Percentiles rank a stretch among this genome's conserved stretches.
Evolutionary conservation across 108 stramenopile genomes (phyloP).

Genomic region (Skeletonema tropicum): DNA sequence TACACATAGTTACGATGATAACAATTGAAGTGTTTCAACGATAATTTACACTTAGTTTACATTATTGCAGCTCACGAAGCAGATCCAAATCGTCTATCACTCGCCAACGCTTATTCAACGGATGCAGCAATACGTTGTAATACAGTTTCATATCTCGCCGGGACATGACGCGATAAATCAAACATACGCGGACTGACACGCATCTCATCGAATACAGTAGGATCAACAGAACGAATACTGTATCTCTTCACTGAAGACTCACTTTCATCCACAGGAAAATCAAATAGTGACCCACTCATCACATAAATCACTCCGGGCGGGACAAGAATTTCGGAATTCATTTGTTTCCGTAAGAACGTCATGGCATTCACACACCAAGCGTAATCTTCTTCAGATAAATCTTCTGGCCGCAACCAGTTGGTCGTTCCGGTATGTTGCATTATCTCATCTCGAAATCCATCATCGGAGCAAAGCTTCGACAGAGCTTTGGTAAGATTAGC

Average conservation of each 20-base stretch:
- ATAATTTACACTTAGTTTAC: no score
- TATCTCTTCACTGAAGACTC: slow-evolving; percentile 1
- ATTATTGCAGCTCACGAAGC: no score
- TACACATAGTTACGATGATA: neutral
- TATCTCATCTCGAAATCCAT: slow-evolving; percentile 55
- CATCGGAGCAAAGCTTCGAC: slow-evolving; percentile 62
- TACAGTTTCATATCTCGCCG: slow-evolving; percentile 61
- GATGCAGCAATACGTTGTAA: slow-evolving; percentile 31
- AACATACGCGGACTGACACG: slow-evolving; percentile 67
- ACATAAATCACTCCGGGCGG: slow-evolving; percentile 65
- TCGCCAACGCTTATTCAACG: no score
- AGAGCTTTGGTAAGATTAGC: slow-evolving; percentile 62
- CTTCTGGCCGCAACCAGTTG: neutral
- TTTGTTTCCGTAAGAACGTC: slow-evolving; percentile 43
- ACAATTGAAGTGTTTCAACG: neutral
- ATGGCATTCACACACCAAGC: slow-evolving; percentile 55
- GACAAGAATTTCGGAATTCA: slow-evolving; percentile 61
- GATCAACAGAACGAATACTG: slow-evolving; percentile 22
- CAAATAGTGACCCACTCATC: slow-evolving; percentile 33
- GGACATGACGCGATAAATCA: slow-evolving; percentile 66
- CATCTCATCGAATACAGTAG: slow-evolving; percentile 43
- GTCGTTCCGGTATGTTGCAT: slow-evolving; percentile 39
- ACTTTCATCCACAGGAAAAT: slow-evolving; percentile 18
- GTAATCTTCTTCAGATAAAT: slow-evolving; percentile 38
- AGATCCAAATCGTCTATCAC: no score